Conservation (phyloP, 176 grass and related monocot genomes). For the Dendrocalamus sinicus region DNA sequence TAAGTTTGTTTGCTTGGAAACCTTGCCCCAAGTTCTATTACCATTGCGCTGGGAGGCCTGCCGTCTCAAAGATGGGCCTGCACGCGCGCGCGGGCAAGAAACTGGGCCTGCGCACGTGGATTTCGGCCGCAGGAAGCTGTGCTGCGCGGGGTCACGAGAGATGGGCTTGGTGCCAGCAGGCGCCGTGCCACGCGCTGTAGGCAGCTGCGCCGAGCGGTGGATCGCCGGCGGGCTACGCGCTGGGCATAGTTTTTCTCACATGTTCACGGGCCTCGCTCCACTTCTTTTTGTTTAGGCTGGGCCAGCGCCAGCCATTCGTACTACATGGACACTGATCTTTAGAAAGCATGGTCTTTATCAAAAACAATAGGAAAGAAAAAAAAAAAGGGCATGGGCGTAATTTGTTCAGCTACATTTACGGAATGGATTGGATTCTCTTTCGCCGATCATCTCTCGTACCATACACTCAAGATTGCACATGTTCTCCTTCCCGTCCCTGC, state of each 20-base stretch:
- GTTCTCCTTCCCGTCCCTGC: not conserved
- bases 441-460: not conserved
- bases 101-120: not conserved
- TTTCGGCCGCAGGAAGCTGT: not conserved
- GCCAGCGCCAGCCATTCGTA: too few species aligned
- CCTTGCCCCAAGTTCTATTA: not conserved
- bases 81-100: not conserved
- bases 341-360: too few species aligned
- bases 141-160: not conserved
- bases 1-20: not conserved
- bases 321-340: too few species aligned
- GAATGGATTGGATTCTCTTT: not conserved
- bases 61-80: not conserved
- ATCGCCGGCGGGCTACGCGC: not conserved
- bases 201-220: too few species aligned
- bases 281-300: not conserved
- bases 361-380: too few species aligned
- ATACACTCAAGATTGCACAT: not conserved
- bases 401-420: too few species aligned
- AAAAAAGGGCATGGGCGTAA: too few species aligned
- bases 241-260: not conserved
- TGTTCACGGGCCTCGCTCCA: not conserved
- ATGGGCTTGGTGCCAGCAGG: not conserved
- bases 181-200: not conserved
- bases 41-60: not conserved